Conservation (phyloP, 306 rosid species). For the Fagus sylvatica region DNA sequence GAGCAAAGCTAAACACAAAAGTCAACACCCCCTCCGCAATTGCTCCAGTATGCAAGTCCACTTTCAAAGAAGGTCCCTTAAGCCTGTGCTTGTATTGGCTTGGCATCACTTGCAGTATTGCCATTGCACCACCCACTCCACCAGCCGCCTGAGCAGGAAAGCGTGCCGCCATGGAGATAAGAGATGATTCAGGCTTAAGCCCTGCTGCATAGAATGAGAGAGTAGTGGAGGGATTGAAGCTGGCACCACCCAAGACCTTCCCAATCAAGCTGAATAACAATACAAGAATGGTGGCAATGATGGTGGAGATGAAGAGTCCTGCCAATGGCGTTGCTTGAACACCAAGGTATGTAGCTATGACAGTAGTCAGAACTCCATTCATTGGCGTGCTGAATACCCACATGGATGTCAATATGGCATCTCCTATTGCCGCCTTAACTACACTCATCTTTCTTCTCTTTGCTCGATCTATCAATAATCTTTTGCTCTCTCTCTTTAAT, state of each 20-base stretch:
- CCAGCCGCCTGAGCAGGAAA: slow-evolving; percentile 59
- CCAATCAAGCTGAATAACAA: slow-evolving; percentile 32
- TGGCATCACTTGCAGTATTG: slow-evolving; percentile 39
- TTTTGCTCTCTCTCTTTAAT: neutral
- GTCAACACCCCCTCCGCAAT: slow-evolving; percentile 50
- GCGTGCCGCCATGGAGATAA: slow-evolving; percentile 35
- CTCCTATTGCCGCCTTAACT: slow-evolving; percentile 39
- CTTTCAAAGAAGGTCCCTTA: slow-evolving; percentile 61
- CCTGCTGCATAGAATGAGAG: slow-evolving; percentile 42
- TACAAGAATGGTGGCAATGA: slow-evolving; percentile 23
- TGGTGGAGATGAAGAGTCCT: slow-evolving; percentile 45
- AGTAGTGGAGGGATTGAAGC: slow-evolving; percentile 49
- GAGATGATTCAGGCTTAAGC: slow-evolving; percentile 25
- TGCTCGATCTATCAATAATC: neutral
- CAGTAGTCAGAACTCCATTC: slow-evolving; percentile 30
- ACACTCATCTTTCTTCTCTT: slow-evolving; percentile 30
- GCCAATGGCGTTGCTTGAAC: slow-evolving; percentile 30
- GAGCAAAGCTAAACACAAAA: slow-evolving; percentile 36
- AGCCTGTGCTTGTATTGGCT: slow-evolving; percentile 33
- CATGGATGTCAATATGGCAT: slow-evolving; percentile 47
- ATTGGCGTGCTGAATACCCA: slow-evolving; percentile 47
- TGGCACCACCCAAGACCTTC: slow-evolving; percentile 46
- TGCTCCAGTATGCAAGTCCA: slow-evolving; percentile 57
- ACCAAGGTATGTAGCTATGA: slow-evolving; percentile 34
- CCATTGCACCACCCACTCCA: slow-evolving; percentile 41